Conservation (phyloP, 257 asterid genomes). For the Nicotiana noctiflora region DNA sequence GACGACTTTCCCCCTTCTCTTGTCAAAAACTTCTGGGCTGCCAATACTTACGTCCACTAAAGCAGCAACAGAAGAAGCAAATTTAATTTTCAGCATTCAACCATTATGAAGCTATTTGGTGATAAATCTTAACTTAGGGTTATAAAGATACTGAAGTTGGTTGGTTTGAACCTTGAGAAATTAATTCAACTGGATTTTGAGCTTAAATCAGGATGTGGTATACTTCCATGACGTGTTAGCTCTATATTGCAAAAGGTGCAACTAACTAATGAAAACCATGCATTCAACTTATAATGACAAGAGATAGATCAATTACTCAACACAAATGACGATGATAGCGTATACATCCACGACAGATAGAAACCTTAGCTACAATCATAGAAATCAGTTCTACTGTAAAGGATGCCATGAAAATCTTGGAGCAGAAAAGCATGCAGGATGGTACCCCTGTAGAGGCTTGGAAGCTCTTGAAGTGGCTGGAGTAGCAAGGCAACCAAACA, state of each 20-base stretch:
- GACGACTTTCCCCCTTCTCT: background rate
- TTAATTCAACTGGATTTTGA: background rate
- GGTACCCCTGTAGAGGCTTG: background rate
- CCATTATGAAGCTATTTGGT: background rate
- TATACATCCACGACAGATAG: background rate
- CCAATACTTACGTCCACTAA: background rate
- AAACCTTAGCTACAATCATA: background rate
- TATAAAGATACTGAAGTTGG: background rate
- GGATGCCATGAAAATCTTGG: background rate
- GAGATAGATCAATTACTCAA: background rate
- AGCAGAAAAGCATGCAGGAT: background rate
- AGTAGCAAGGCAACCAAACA: background rate
- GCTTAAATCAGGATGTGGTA: background rate
- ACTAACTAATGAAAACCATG: background rate
- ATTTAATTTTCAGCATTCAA: background rate
- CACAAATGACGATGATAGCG: background rate
- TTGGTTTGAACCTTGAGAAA: background rate
- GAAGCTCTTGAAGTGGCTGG: background rate
- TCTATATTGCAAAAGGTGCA: background rate
- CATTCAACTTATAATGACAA: background rate
- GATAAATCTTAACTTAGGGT: background rate
- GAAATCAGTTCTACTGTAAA: background rate
- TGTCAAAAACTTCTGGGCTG: background rate
- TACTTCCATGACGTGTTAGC: background rate
- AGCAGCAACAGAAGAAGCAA: background rate